Percentiles rank a stretch among this genome's conserved stretches.
phyloP scores from a whole-genome alignment of 1,139 yeast species.

The Nakaseomyces sp. region DNA sequence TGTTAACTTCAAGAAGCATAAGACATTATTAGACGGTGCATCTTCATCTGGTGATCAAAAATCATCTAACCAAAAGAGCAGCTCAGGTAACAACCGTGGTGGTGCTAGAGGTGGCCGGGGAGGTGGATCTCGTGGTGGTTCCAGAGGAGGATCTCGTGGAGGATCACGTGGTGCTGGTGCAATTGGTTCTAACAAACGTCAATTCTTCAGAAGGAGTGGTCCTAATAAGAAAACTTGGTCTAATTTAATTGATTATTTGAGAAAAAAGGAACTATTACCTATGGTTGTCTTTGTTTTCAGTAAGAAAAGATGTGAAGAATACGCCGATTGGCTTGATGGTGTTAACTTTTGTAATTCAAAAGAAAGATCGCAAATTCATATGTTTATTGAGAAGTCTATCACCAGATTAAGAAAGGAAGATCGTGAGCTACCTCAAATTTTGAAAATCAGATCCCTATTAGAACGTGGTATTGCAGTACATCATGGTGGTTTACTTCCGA shows the following conservation, averaged over 20 bases:
- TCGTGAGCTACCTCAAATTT: conserved; percentile 83
- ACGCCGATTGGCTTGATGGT: conserved; percentile 68
- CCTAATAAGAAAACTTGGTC: conserved; percentile 78
- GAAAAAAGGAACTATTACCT: conserved; percentile 63
- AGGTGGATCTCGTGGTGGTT: conserved; percentile 28
- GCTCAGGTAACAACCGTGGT: conserved; percentile 14
- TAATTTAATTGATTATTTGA: conserved; percentile 63
- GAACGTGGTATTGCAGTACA: conserved; percentile 94
- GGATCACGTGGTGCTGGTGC: conserved; percentile 36
- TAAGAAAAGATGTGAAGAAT: conserved; percentile 86
- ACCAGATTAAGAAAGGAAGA: conserved; percentile 85
- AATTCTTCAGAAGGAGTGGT: conserved; percentile 46
- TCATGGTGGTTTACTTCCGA: conserved; percentile 93
- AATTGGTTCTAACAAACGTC: conserved; percentile 32
- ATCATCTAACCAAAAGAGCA: conserved; percentile 23
- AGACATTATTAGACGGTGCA: conserved; percentile 41
- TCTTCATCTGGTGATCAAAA: conserved; percentile 31
- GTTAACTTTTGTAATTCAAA: conserved; percentile 72
- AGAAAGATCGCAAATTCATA: conserved; percentile 84
- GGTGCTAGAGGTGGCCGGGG: conserved; percentile 28
- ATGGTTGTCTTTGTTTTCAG: conserved; percentile 92
- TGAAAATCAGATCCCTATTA: conserved; percentile 70
- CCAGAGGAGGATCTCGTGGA: conserved; percentile 31
- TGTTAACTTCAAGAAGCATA: conserved; percentile 54
- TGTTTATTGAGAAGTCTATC: conserved; percentile 86